Percentiles rank a stretch among this genome's conserved stretches.
Conservation (phyloP, 352 stramenopile species). For the Phytophthora megakarya region DNA sequence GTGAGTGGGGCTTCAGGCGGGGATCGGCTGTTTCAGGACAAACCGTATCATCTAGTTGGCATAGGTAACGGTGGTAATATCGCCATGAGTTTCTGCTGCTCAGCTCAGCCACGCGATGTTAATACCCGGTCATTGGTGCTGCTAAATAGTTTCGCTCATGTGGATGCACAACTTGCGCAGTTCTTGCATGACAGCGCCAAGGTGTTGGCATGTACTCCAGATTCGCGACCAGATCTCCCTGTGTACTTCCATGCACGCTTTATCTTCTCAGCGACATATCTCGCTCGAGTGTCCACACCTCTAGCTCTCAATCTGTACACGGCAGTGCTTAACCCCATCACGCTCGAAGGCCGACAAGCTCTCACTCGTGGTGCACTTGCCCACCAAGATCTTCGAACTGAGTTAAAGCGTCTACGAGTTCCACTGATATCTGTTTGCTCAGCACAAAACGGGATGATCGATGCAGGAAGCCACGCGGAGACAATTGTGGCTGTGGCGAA, state of each 20-base stretch:
- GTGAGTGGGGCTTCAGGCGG: conserved; percentile 27
- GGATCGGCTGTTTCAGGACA: conserved; percentile 57
- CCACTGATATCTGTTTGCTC: conserved; percentile 90
- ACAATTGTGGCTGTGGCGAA: conserved; percentile 62
- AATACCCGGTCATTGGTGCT: conserved; percentile 86
- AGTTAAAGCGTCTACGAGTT: conserved; percentile 57
- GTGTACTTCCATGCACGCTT: conserved; percentile 96
- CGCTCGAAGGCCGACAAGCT: conserved; percentile 86
- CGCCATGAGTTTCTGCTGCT: conserved; percentile 76
- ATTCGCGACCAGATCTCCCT: conserved; percentile 91
- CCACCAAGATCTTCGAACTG: conserved; percentile 74
- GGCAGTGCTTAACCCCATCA: conserved; percentile 95
- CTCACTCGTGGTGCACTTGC: conserved; percentile 90
- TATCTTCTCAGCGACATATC: conserved; percentile 92
- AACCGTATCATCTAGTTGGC: conserved; percentile 93
- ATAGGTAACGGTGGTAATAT: conserved; percentile 93
- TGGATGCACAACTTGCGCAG: conserved; percentile 91
- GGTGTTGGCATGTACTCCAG: conserved; percentile 91
- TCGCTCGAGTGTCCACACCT: conserved; percentile 92
- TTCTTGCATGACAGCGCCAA: conserved; percentile 96
- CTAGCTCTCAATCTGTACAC: conserved; percentile 96
- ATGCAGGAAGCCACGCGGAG: conserved; percentile 79
- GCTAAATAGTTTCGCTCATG: conserved; percentile 90
- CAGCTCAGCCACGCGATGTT: conserved; percentile 43
- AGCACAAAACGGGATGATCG: conserved; percentile 87